These are phyloP conservation scores for Boletus smithii DNA, from an alignment of 1,284 basidiomycete genomes.

Conservation along the genomic window DNA sequence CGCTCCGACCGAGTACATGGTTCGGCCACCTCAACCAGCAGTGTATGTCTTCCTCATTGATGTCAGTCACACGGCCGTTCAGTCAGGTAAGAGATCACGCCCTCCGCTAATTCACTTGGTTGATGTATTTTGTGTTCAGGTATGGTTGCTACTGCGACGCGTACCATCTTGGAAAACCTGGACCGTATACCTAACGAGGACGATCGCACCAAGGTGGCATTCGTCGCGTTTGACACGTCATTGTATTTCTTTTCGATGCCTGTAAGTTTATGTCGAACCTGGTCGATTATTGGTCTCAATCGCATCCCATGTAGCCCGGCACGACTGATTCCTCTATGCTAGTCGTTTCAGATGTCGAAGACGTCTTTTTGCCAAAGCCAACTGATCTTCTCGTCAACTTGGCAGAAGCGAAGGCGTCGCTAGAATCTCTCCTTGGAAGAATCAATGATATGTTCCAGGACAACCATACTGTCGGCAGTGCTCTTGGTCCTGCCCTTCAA, in stretches of 20 bases:
- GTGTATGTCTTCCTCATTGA: constrained; percentile 98
- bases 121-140: constrained; percentile 44
- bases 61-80: constrained; percentile 88
- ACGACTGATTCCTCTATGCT: constrained; percentile 89
- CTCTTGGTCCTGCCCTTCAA: constrained; percentile 93
- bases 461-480: constrained; percentile 86
- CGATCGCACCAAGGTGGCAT: constrained; percentile 86
- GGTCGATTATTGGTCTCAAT: background rate
- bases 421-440: constrained; percentile 81
- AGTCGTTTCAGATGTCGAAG: constrained; percentile 94
- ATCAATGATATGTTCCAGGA: constrained; percentile 98
- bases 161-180: constrained; percentile 92
- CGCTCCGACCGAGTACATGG: constrained; percentile 99
- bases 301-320: constrained; percentile 53
- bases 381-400: constrained; percentile 94
- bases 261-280: constrained; percentile 39
- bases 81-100: constrained; percentile 55
- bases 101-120: background rate
- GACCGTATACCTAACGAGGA: constrained; percentile 96
- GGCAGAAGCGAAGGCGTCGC: constrained; percentile 75
- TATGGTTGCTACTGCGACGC: constrained; percentile 97
- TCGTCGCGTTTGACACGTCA: constrained; percentile 91
- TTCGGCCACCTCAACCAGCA: constrained; percentile 94
- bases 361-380: constrained; percentile 97
- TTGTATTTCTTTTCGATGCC: constrained; percentile 96